Evolutionary conservation across 2,329 filamentous ascomycete genomes (phyloP), one percentile per base, ranked within the genome.

Genomic region (Hymenoscyphus albidus): DNA sequence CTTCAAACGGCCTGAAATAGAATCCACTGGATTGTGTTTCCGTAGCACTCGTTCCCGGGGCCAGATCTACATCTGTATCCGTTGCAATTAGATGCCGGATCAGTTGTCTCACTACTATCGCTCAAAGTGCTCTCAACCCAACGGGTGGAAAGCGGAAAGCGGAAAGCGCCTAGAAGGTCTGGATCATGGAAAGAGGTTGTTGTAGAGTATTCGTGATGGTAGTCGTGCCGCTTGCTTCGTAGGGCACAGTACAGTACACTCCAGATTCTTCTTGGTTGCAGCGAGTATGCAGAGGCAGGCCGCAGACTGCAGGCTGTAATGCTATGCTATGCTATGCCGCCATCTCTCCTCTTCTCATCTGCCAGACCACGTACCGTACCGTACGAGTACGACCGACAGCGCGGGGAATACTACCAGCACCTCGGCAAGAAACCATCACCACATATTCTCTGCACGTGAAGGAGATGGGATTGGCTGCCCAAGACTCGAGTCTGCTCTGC

Each of bases 1-100:
- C 38, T 51, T 64, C 64, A 68, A 70, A 69, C 67, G 62, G 42
- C 66, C 69, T 66, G 62, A 69, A 68, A 69, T 69, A 69, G 67
- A 64, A 63, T 67, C 60, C 59, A 48, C 58, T 27, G 35, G 39
- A 44, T 51, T 48, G 42, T 35, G 40, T 18, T 57, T 57, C 54
- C 54, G 54, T 57, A 35, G 22, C 32, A 57, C 27, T 38, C 54
- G 31, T 57, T 38, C 54, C 54, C 32, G 54, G 27, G 44, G n/a
- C 44, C 22, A 51, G 44, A 51, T 51, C 44, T 51, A 27, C 44
- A 10, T 27, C 44, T 7, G 9, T 10, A 35, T 35, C 35, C 44
- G 44, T 51, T 51, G 44, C 44, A 51, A 51, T 27, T 51, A 18
- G n/a, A 10, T 27, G 44, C 44, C 18, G 18, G 44, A 12, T 51